Conservation (phyloP, 2,329 filamentous ascomycete genomes). For the Penicillium sp. region DNA sequence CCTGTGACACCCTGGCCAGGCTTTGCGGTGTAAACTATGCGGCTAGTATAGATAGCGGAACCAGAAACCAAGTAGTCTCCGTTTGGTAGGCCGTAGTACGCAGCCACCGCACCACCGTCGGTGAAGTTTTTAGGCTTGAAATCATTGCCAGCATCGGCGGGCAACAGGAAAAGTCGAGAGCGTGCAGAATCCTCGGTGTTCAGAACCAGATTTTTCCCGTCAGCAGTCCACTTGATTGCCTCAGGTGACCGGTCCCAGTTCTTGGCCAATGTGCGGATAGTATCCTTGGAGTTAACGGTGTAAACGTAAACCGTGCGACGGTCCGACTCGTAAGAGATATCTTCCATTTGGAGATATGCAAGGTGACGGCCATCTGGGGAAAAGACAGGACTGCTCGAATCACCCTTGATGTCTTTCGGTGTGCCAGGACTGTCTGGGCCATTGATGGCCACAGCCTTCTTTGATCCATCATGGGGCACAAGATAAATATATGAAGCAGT, state of each 20-base stretch:
- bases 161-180: conserved; percentile 41
- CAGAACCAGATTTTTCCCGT: conserved; percentile 66
- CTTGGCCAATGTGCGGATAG: conserved; percentile 40
- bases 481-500: conserved; percentile 83
- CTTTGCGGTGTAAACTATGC: conserved; percentile 37
- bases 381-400: conserved; percentile 67
- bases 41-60: conserved; percentile 38
- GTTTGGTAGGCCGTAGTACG: conserved; percentile 33
- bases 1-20: conserved; percentile 29
- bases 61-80: conserved; percentile 36
- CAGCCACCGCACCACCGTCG: conserved; percentile 31
- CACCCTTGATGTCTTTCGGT: conserved; percentile 57
- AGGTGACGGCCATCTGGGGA: conserved; percentile 69
- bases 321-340: conserved; percentile 77
- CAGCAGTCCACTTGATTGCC: conserved; percentile 51
- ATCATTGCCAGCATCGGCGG: conserved; percentile 33
- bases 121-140: conserved; percentile 41
- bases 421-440: conserved; percentile 35
- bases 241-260: conserved; percentile 56
- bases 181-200: conserved; percentile 69
- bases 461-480: conserved; percentile 63
- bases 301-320: conserved; percentile 54
- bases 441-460: conserved; percentile 49
- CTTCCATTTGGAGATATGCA: conserved; percentile 77
- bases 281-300: conserved; percentile 34